Conservation (phyloP, 2,329 filamentous ascomycete genomes). For the Pseudogymnoascus sp. region DNA sequence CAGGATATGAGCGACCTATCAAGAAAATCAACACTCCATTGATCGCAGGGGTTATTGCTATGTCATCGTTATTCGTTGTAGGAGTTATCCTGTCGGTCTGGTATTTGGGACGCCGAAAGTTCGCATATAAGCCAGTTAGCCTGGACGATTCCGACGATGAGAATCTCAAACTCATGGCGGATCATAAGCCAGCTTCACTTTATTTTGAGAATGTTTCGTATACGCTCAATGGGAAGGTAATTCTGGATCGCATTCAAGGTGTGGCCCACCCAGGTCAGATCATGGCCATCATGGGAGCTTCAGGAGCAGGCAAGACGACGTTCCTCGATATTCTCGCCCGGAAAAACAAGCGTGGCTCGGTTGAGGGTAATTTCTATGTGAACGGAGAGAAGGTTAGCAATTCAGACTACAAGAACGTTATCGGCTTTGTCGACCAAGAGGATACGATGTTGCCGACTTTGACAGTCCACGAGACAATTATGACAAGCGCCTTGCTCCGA, state of each 20-base stretch:
- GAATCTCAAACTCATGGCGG: slow-evolving; percentile 74
- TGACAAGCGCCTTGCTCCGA: slow-evolving; percentile 85
- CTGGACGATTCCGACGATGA: slow-evolving; percentile 90
- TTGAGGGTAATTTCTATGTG: slow-evolving; percentile 78
- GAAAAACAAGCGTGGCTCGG: slow-evolving; percentile 87
- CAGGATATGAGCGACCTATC: slow-evolving; percentile 79
- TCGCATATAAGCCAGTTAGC: slow-evolving; percentile 65
- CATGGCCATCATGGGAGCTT: slow-evolving; percentile 96
- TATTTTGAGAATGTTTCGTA: slow-evolving; percentile 88
- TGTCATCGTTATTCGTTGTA: slow-evolving; percentile 80
- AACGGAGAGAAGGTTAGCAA: slow-evolving; percentile 88
- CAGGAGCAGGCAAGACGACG: slow-evolving; percentile 93
- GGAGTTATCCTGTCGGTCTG: slow-evolving; percentile 75
- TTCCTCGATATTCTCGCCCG: slow-evolving; percentile 93
- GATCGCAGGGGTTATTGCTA: slow-evolving; percentile 88
- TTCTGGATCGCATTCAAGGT: slow-evolving; percentile 73
- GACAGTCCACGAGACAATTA: slow-evolving; percentile 95
- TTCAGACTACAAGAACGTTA: slow-evolving; percentile 79
- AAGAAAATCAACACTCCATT: slow-evolving; percentile 96
- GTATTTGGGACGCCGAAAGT: slow-evolving; percentile 75
- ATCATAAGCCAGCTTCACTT: slow-evolving; percentile 85
- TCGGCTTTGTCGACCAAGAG: slow-evolving; percentile 97
- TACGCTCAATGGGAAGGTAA: slow-evolving; percentile 77
- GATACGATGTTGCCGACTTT: slow-evolving; percentile 94
- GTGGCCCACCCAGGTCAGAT: slow-evolving; percentile 92